Base-by-base conservation (phyloP, 768 basidiomycete species). In the Mycena albidolilacea region DNA sequence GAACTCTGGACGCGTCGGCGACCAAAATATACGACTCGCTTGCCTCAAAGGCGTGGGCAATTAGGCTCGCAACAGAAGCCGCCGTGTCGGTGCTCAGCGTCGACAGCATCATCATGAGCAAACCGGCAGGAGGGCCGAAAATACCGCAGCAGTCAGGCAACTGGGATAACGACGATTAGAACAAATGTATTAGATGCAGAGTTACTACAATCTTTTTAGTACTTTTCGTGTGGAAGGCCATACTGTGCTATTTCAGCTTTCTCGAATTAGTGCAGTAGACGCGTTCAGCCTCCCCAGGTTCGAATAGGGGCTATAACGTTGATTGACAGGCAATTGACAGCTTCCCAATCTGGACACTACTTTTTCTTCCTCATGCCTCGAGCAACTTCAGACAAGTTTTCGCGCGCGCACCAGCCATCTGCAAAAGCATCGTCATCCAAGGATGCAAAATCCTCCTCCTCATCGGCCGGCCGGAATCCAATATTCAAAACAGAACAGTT, bases 31-130 rank as follows among this genome's bases (percentile, higher is more conserved):
- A 91, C 72, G 96, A 98, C 80, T 92, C 96, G n/a, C 86, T 97
- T 8, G 94, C 91, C 10, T 94, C 95, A 19, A 97, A 97, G 81
- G 85, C 91, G 6, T 97, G 96, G 96, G 96, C 95, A 1, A 90
- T 98, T 77, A 87, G 89, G 70, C 89, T 97, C n/a, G 97, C 93
- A 17, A 96, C 96, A 0, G 96, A 98, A 79, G 95, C 96, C 19
- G 96, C 97, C 1, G 88, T 94, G 50, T 92, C 95, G 0, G 95
- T 98, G 39, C 90, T 99, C 67, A 94, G 93, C 73, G 98, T 99
- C 8, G 98, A 99, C 83, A 96, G 95, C 79, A 98, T 99, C 81
- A 98, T 98, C 85, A 96, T 97, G 91, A 95, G 94, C 84, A 96
- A 95, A 80, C 93, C 94, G n/a, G 94, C 95, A 0, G 94, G 95